Conservation (phyloP, 148 eudicot species). For the Suaeda aralocaspica region DNA sequence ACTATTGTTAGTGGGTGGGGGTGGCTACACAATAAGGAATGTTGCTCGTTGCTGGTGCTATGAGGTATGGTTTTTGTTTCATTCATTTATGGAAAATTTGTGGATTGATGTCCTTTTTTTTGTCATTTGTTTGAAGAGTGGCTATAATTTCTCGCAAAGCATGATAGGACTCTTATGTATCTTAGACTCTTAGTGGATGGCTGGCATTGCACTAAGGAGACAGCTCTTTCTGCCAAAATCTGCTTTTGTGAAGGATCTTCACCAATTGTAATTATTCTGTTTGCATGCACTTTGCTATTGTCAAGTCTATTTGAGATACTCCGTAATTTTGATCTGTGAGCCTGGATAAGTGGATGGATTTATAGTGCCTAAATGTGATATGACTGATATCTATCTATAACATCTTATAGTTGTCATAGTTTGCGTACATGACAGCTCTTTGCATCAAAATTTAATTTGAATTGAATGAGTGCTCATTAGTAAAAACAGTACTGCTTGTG, state of each 20-base stretch:
- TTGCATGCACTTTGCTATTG: neutral
- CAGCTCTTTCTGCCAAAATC: neutral
- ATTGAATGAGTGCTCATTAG: no score
- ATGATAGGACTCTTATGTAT: neutral
- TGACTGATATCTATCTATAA: no score
- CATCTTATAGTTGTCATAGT: no score
- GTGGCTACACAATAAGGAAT: conserved; percentile 75
- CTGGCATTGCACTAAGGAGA: neutral
- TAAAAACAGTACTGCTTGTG: no score
- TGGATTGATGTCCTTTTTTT: neutral
- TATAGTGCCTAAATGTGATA: no score
- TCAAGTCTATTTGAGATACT: no score
- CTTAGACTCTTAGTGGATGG: neutral
- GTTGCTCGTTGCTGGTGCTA: conserved; percentile 91
- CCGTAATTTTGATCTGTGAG: no score
- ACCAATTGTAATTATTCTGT: neutral
- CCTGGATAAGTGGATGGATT: no score
- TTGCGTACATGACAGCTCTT: no score
- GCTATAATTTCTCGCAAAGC: neutral
- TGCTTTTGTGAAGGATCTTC: neutral
- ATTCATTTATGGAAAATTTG: neutral
- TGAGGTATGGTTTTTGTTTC: conserved; percentile 40
- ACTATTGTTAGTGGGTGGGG: conserved; percentile 67
- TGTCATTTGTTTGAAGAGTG: neutral
- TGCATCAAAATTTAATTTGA: no score